Evolutionary conservation across 2,329 filamentous ascomycete genomes (phyloP).

Genomic region (Fusarium phyllophilum): DNA sequence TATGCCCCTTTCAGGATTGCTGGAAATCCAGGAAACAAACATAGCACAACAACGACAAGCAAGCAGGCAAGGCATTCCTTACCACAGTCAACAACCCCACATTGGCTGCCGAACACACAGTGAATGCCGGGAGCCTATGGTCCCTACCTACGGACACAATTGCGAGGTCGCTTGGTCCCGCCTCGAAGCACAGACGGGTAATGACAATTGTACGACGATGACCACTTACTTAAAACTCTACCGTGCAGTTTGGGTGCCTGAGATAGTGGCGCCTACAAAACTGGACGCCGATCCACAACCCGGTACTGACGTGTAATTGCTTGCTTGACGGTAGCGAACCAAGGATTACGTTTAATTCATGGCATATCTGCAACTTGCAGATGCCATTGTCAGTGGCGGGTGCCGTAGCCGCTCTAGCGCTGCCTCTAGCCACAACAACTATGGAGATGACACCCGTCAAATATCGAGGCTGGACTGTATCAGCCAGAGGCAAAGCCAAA

Average conservation of each 20-base stretch:
- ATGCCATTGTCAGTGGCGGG: conserved; percentile 44
- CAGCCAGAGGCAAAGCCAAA: conserved; percentile 23
- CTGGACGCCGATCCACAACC: conserved; percentile 19
- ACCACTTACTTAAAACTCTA: background rate
- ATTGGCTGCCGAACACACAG: conserved; percentile 28
- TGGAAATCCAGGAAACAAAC: conserved; percentile 26
- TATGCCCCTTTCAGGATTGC: conserved; percentile 20
- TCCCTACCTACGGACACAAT: background rate
- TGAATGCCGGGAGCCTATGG: conserved; percentile 29
- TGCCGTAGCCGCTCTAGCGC: conserved; percentile 45
- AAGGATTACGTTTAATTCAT: conserved; percentile 37
- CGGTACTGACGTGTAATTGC: conserved; percentile 36
- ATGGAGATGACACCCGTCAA: conserved; percentile 43
- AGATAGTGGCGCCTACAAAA: conserved; percentile 7
- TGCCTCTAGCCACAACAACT: conserved; percentile 38
- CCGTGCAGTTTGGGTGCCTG: background rate
- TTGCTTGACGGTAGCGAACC: conserved; percentile 34
- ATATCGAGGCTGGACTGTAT: conserved; percentile 30
- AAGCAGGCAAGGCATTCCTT: conserved; percentile 31
- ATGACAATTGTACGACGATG: background rate
- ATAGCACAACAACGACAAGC: background rate
- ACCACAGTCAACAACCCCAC: conserved; percentile 24
- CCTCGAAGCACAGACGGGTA: conserved; percentile 14
- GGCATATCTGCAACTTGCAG: conserved; percentile 32
- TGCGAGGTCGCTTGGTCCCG: conserved; percentile 9